A percentile compares a stretch with the other conserved stretches of the same genome.
Evolutionary conservation across 1,284 basidiomycete genomes (phyloP).

Genomic region (Apiotrichum akiyoshidainum): DNA sequence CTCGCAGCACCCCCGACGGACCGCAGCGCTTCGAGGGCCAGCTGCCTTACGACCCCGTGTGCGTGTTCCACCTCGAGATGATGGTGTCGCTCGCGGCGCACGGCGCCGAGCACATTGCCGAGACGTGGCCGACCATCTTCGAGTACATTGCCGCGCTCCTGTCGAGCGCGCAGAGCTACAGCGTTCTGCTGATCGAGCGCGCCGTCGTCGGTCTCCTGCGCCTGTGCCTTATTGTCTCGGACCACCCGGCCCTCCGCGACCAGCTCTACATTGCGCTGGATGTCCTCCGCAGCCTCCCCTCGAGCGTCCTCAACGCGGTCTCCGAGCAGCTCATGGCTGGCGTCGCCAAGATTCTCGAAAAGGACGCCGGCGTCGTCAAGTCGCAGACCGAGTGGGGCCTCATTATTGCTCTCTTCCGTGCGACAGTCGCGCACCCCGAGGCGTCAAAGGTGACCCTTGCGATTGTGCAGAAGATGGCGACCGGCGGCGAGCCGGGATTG

Average conservation of each 20-base stretch:
- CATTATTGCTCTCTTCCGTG: conserved; percentile 82
- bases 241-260: conserved; percentile 73
- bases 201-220: conserved; percentile 86
- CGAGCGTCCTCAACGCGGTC: conserved; percentile 71
- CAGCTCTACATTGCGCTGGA: conserved; percentile 93
- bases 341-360: conserved; percentile 70
- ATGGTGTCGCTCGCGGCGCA: conserved; percentile 84
- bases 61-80: conserved; percentile 88
- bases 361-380: conserved; percentile 67
- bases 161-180: conserved; percentile 72
- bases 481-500: conserved; percentile 55
- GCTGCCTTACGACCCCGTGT: conserved; percentile 88
- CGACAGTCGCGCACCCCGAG: conserved; percentile 80
- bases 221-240: conserved; percentile 72
- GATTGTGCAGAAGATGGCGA: conserved; percentile 63
- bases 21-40: conserved; percentile 47
- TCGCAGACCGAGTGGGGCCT: conserved; percentile 96
- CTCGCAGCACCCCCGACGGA: conserved; percentile 59
- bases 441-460: conserved; percentile 80
- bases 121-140: conserved; percentile 89
- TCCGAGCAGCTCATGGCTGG: conserved; percentile 89
- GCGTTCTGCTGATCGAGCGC: conserved; percentile 87
- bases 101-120: conserved; percentile 70
- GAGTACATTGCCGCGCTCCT: conserved; percentile 83
- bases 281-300: conserved; percentile 74